Conservation (phyloP, 257 asterid species). For the Primulina huaijiensis region DNA sequence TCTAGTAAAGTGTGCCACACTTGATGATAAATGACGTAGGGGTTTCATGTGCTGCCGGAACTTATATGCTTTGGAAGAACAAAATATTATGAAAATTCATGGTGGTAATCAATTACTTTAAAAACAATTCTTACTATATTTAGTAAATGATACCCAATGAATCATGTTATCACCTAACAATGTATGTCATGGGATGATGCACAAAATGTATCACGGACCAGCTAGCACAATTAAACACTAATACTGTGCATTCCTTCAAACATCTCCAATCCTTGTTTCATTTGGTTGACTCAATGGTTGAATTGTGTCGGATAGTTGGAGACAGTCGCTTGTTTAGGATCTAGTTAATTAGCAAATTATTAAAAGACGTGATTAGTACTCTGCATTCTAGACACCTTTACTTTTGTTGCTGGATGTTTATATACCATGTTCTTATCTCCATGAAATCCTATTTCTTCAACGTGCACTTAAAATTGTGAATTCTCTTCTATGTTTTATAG, state of each 20-base stretch:
- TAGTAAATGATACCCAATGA: too few species aligned
- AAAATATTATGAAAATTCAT: too few species aligned
- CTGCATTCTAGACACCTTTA: not conserved
- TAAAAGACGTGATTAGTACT: too few species aligned
- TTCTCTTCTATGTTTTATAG: constrained; percentile 33
- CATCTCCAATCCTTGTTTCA: not conserved
- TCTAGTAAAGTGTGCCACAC: too few species aligned
- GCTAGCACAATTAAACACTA: too few species aligned
- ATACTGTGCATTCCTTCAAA: not conserved
- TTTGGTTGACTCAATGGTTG: too few species aligned
- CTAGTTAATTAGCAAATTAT: not conserved
- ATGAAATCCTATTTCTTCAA: not conserved
- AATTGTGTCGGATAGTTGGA: not conserved
- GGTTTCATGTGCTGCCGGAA: not conserved
- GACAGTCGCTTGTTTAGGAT: not conserved
- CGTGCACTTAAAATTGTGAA: constrained; percentile 1
- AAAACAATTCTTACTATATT: too few species aligned
- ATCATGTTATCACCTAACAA: too few species aligned
- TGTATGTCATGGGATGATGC: too few species aligned
- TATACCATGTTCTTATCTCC: not conserved
- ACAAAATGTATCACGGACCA: too few species aligned
- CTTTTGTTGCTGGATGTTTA: not conserved
- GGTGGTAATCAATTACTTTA: too few species aligned
- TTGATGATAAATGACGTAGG: not conserved
- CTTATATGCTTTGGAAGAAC: not conserved